phyloP scores from a whole-genome alignment of 2,329 filamentous ascomycete genomes.

The Colletotrichum somersetense region DNA sequence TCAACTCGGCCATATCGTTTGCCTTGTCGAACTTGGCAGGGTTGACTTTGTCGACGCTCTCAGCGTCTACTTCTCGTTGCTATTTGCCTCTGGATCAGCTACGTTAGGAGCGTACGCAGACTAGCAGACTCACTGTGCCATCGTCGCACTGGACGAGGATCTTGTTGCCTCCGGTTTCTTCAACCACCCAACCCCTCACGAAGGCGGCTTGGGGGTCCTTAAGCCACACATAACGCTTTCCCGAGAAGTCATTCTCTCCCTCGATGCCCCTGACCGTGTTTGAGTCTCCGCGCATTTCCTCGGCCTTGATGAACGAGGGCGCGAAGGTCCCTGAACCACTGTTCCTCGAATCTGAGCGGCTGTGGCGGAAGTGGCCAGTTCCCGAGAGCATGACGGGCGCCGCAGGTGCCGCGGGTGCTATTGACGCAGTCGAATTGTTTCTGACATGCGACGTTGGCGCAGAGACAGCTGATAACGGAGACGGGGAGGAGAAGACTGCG shows the following conservation, averaged over 20 bases:
- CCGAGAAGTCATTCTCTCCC: constrained; percentile 98
- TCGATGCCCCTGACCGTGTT: constrained; percentile 81
- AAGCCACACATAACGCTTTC: constrained; percentile 98
- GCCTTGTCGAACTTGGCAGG: constrained; percentile 99
- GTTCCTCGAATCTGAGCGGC: constrained; percentile 72
- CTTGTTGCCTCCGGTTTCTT: constrained; percentile 77
- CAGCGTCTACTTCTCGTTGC: constrained; percentile 88
- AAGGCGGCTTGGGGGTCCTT: constrained; percentile 89
- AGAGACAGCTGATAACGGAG: constrained; percentile 55
- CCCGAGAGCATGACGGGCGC: constrained; percentile 55
- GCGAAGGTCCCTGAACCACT: constrained; percentile 87
- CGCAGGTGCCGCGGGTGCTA: constrained; percentile 57
- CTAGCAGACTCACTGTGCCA: constrained; percentile 75
- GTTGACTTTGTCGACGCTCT: constrained; percentile 98
- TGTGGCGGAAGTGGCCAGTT: constrained; percentile 54
- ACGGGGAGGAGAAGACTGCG: constrained; percentile 75
- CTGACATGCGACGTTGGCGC: constrained; percentile 70
- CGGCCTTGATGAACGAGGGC: constrained; percentile 93
- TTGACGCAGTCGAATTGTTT: constrained; percentile 74
- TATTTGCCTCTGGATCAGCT: constrained; percentile 52
- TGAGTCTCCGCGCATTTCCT: constrained; percentile 73
- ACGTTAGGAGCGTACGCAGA: background rate
- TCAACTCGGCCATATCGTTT: constrained; percentile 98
- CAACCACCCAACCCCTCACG: constrained; percentile 90
- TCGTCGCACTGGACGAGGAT: constrained; percentile 94